These are phyloP conservation scores for Microsporum audouinii DNA, from an alignment of 2,329 filamentous ascomycete species.

Conservation along the genomic window DNA sequence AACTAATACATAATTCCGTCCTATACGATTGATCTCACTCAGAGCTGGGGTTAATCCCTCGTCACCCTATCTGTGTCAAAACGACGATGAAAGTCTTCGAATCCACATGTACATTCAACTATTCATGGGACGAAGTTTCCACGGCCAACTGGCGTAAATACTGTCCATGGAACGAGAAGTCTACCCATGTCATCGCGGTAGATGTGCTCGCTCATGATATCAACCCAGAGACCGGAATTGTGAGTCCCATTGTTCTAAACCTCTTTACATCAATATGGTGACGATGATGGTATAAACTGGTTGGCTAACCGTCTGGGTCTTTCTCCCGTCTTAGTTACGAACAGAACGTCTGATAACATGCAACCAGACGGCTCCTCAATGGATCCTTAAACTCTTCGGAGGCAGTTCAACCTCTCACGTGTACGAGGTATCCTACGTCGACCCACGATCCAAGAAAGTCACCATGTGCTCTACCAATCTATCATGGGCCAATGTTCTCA, in stretches of 20 bases:
- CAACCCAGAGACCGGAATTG: conserved; percentile 54
- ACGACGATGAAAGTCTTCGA: conserved; percentile 83
- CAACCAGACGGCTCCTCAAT: conserved; percentile 38
- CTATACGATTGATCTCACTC: background rate
- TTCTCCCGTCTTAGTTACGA: conserved; percentile 42
- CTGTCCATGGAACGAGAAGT: conserved; percentile 97
- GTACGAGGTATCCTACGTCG: conserved; percentile 92
- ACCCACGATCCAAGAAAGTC: conserved; percentile 69
- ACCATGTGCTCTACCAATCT: conserved; percentile 96
- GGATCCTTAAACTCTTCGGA: conserved; percentile 65
- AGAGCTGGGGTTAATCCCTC: background rate
- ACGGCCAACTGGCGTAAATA: conserved; percentile 98
- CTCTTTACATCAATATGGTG: conserved; percentile 1
- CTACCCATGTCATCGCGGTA: conserved; percentile 90
- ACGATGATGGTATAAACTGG: background rate
- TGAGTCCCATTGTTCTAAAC: conserved; percentile 30
- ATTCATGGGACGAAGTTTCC: conserved; percentile 97
- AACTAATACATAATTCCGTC: background rate
- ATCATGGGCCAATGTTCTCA: conserved; percentile 81
- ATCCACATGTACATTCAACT: conserved; percentile 80
- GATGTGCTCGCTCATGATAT: conserved; percentile 72
- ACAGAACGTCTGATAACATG: conserved; percentile 55
- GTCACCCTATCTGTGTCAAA: background rate
- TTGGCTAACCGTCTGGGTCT: background rate
- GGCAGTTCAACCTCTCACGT: conserved; percentile 73